Evolutionary conservation across 2,329 filamentous ascomycete species (phyloP).

Genomic region (Coccinonectria pachysandricola): DNA sequence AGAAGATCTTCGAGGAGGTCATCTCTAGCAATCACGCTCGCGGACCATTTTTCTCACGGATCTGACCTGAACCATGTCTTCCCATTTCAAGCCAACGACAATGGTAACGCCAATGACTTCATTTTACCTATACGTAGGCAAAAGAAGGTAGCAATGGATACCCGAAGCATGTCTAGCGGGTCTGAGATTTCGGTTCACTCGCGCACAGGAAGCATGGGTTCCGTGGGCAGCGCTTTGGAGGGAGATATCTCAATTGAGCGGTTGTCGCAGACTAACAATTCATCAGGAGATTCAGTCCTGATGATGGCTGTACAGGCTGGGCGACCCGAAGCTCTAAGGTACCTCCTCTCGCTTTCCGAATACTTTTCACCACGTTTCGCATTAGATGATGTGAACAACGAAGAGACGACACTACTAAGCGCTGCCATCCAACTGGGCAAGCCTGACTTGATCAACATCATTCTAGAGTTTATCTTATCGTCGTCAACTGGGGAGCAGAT

Average conservation of each 20-base stretch:
- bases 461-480: conserved; percentile 61
- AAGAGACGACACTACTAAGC: conserved; percentile 80
- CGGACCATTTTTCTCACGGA: conserved; percentile 44
- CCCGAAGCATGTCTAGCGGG: conserved; percentile 74
- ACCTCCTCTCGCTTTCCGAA: conserved; percentile 66
- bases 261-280: conserved; percentile 59
- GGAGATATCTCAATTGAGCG: conserved; percentile 79
- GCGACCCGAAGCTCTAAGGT: conserved; percentile 62
- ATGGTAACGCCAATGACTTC: conserved; percentile 29
- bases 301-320: conserved; percentile 78
- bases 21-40: conserved; percentile 30
- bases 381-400: conserved; percentile 76
- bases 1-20: conserved; percentile 25
- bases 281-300: conserved; percentile 68
- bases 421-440: conserved; percentile 83
- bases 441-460: conserved; percentile 59
- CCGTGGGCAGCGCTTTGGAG: conserved; percentile 62
- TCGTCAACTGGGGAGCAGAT: conserved; percentile 46
- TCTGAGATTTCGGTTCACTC: conserved; percentile 80
- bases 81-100: conserved; percentile 59
- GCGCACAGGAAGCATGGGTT: conserved; percentile 66
- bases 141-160: conserved; percentile 84
- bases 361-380: conserved; percentile 65
- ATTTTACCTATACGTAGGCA: conserved; percentile 36
- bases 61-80: conserved; percentile 74